Conservation (phyloP, 2,329 filamentous ascomycete species). For the Sordariomycetes sp. region DNA sequence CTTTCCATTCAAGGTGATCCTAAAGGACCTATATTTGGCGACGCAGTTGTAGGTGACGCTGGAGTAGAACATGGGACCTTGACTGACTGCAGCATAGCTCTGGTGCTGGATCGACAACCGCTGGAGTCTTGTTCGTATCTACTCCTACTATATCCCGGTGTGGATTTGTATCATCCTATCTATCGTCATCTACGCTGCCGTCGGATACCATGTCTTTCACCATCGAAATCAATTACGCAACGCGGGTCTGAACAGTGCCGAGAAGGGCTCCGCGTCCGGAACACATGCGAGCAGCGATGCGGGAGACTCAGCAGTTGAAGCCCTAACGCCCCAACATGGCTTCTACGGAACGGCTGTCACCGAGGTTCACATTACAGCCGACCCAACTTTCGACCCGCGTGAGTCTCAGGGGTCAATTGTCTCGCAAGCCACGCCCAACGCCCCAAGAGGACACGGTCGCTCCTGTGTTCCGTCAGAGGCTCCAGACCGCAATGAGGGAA, state of each 20-base stretch:
- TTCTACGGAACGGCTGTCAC: constrained; percentile 39
- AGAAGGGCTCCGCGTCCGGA: constrained; percentile 10
- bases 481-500: no score
- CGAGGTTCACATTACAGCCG: constrained; percentile 34
- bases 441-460: no score
- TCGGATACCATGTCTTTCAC: constrained; percentile 50
- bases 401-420: no score
- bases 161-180: constrained; percentile 50
- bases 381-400: constrained; percentile 6
- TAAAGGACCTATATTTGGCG: constrained; percentile 38
- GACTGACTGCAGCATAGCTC: constrained; percentile 27
- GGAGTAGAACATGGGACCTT: no score
- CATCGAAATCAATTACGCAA: constrained; percentile 46
- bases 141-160: constrained; percentile 51
- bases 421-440: no score
- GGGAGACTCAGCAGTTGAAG: constrained; percentile 18
- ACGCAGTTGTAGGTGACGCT: constrained; percentile 38
- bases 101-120: constrained; percentile 51
- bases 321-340: constrained; percentile 14
- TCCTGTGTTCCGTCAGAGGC: no score
- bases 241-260: constrained; percentile 19
- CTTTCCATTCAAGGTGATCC: constrained; percentile 42
- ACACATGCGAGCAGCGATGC: constrained; percentile 16
- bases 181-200: constrained; percentile 43
- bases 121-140: constrained; percentile 47